A percentile compares a stretch with the other conserved stretches of the same genome.
phyloP scores from a whole-genome alignment of 192 early-diverging fungal genomes.

The Dispira simplex region DNA sequence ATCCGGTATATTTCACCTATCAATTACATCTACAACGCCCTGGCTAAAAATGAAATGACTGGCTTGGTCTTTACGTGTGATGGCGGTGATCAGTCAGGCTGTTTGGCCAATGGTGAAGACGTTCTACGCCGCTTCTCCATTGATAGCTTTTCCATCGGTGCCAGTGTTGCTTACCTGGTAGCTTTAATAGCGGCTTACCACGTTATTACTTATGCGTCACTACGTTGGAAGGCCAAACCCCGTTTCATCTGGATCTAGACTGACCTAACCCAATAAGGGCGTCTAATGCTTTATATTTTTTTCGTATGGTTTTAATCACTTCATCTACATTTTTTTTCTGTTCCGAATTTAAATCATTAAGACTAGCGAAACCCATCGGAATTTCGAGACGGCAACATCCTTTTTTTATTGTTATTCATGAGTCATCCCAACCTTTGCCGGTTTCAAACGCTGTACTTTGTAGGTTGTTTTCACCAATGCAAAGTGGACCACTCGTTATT shows the following conservation, averaged over 20 bases:
- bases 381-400: too few relatives aligned
- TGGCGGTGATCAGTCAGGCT: not conserved
- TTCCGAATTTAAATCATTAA: too few relatives aligned
- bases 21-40: constrained; percentile 29
- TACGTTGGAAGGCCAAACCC: constrained; percentile 2
- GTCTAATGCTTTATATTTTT: too few relatives aligned
- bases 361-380: too few relatives aligned
- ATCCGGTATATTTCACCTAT: constrained; percentile 30
- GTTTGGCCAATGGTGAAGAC: not conserved
- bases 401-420: too few relatives aligned
- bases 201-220: not conserved
- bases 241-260: not conserved
- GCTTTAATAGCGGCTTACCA: not conserved
- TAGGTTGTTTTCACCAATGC: too few relatives aligned
- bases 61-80: constrained; percentile 17
- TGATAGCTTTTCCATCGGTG: not conserved
- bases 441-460: too few relatives aligned
- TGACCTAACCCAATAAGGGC: not conserved
- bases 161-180: not conserved
- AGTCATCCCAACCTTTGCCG: too few relatives aligned
- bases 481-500: too few relatives aligned
- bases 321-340: too few relatives aligned
- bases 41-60: constrained; percentile 25
- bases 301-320: too few relatives aligned
- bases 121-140: not conserved